Evolutionary conservation across 2,329 filamentous ascomycete species (phyloP).

Genomic region (Ceratocystis smalleyi): DNA sequence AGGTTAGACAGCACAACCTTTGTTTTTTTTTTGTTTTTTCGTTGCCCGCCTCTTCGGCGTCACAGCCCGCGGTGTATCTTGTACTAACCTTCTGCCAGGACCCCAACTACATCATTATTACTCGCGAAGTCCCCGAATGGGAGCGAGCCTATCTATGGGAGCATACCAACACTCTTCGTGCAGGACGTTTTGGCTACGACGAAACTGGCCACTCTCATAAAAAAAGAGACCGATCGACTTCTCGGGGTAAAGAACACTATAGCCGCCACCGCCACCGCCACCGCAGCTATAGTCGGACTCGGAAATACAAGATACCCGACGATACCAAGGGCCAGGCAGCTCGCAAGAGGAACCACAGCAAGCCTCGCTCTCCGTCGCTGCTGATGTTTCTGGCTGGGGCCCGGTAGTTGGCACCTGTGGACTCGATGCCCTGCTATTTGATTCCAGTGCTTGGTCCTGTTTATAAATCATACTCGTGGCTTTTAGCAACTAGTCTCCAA

Average conservation of each 20-base stretch:
- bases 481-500: neutral
- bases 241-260: slow-evolving; percentile 27
- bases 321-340: slow-evolving; percentile 36
- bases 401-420: slow-evolving; percentile 18
- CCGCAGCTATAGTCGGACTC: slow-evolving; percentile 20
- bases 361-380: slow-evolving; percentile 41
- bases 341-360: slow-evolving; percentile 40
- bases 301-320: neutral
- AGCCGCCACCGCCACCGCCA: slow-evolving; percentile 30
- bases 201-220: slow-evolving; percentile 30
- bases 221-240: neutral
- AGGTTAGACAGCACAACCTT: slow-evolving; percentile 27
- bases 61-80: too few species aligned
- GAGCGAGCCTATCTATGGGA: slow-evolving; percentile 59
- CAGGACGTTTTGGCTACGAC: slow-evolving; percentile 27
- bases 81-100: slow-evolving; percentile 30
- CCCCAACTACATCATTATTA: slow-evolving; percentile 55
- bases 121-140: slow-evolving; percentile 54
- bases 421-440: neutral
- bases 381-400: slow-evolving; percentile 43
- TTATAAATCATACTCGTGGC: neutral
- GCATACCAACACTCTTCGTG: slow-evolving; percentile 51
- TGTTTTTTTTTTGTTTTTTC: too few species aligned
- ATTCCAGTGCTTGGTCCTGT: neutral
- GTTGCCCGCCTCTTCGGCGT: neutral